Base-by-base conservation (phyloP, 495 filamentous ascomycete genomes). In the Daldinia loculata region DNA sequence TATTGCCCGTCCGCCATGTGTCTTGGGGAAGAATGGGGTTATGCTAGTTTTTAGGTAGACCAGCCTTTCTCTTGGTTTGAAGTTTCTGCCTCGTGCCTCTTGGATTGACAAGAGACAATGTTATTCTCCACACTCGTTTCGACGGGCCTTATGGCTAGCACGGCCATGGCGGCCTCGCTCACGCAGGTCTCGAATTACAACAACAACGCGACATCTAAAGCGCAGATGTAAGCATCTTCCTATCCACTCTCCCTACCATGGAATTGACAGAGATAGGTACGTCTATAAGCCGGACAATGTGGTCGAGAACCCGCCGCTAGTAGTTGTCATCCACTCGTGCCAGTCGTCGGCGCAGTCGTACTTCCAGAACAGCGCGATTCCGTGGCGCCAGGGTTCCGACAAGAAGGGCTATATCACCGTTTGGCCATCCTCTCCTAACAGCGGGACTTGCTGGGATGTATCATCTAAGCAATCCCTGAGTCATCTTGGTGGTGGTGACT, bases 291-390 rank as follows among this genome's bases (percentile, higher is more conserved):
- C 86, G 2, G 83, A 84, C 72, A 85, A 83, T 38, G 78, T 89
- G 1, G 78, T 81, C 8, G 45, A 63, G 4, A 87, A 83, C 51
- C 84, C 87, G 12, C 80, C 83, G 1, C 77, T 89, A 24, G 79
- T 89, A 3, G 82, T 89, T 2, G 88, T 84, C 0, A 84, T 89
- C 66, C 81, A 89, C 77, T 87, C 81, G 67, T 89, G 87, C 78
- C 82, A 82, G 61, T 85, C 86, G 38, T 80, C 81, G 6, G 87
- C 84, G 1, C 74, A 82, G 61, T 78, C 80, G 6, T 88, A 85
- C 76, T 89, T 84, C 78, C 76, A 71, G 51, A 83, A 82, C 69
- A 71, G 53, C 53, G 81, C 81, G 55, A 86, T 86, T 7, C 82
- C 84, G 14, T 87, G 84, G 75, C 80, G 78, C 30, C 57, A 76